Evolutionary conservation across 2,329 filamentous ascomycete genomes (phyloP).

Genomic region (Lizonia empirigonia): DNA sequence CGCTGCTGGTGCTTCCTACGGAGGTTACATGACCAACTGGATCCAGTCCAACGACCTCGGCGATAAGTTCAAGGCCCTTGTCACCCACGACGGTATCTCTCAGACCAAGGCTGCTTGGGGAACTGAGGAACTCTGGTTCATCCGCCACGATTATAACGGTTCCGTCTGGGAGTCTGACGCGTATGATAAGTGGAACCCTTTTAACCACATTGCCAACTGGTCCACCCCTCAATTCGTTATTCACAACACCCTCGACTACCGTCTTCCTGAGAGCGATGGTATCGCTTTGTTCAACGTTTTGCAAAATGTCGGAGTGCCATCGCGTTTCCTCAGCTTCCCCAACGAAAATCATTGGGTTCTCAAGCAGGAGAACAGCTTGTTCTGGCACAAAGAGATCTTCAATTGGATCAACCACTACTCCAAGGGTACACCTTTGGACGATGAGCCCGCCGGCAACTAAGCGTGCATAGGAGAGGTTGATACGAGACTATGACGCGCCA

Average conservation of each 20-base stretch:
- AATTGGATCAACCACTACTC: conserved; percentile 49
- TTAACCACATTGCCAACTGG: conserved; percentile 69
- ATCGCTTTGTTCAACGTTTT: conserved; percentile 84
- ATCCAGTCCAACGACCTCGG: conserved; percentile 86
- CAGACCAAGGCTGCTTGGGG: conserved; percentile 57
- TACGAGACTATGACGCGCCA: not conserved
- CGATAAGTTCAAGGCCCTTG: conserved; percentile 83
- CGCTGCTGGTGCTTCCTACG: conserved; percentile 67
- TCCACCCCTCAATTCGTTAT: conserved; percentile 86
- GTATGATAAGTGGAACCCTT: conserved; percentile 64
- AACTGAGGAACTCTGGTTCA: conserved; percentile 60
- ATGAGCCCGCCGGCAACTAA: conserved; percentile 39
- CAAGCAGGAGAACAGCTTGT: conserved; percentile 85
- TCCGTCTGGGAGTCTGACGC: conserved; percentile 42
- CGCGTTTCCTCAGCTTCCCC: conserved; percentile 79
- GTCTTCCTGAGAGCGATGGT: conserved; percentile 83
- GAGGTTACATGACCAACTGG: conserved; percentile 68
- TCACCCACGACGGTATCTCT: conserved; percentile 87
- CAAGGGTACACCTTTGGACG: conserved; percentile 39
- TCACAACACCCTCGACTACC: conserved; percentile 89
- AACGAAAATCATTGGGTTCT: conserved; percentile 83
- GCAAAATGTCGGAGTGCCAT: conserved; percentile 75
- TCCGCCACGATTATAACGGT: conserved; percentile 52
- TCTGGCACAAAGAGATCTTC: conserved; percentile 74
- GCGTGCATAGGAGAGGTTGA: not conserved